These are phyloP conservation scores for Solanum clarkiae DNA, from an alignment of 257 asterid species.

Conservation along the genomic window DNA sequence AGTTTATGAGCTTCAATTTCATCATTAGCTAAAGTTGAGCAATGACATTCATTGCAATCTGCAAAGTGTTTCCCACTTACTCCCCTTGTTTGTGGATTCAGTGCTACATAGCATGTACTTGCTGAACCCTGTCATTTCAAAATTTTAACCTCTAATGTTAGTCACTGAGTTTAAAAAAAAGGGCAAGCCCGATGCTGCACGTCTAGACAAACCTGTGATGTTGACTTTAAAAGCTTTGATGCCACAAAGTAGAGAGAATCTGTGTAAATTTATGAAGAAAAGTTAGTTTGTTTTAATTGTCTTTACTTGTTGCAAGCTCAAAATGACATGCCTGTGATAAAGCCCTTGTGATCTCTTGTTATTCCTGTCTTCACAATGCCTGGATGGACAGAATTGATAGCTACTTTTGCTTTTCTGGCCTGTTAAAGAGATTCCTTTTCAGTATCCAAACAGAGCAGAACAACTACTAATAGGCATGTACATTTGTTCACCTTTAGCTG, in stretches of 20 bases:
- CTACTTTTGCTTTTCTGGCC: slow-evolving; percentile 75
- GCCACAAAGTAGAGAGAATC: slow-evolving; percentile 87
- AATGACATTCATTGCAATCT: slow-evolving; percentile 69
- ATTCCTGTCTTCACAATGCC: slow-evolving; percentile 92
- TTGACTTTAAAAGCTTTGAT: slow-evolving; percentile 77
- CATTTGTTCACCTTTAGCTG: slow-evolving; percentile 56
- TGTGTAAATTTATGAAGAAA: slow-evolving; percentile 5
- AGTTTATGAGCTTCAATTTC: slow-evolving; percentile 36
- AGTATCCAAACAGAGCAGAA: neutral
- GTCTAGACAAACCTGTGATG: slow-evolving; percentile 67
- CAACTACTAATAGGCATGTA: neutral
- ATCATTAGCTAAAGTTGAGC: slow-evolving; percentile 54
- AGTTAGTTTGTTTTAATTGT: neutral
- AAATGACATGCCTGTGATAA: slow-evolving; percentile 64
- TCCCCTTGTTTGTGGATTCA: slow-evolving; percentile 39
- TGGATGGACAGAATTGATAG: slow-evolving; percentile 85
- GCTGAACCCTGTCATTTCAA: slow-evolving; percentile 59
- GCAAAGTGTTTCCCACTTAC: slow-evolving; percentile 66
- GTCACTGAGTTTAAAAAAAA: neutral
- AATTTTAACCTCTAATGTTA: neutral
- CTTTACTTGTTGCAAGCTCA: neutral
- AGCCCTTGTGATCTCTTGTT: slow-evolving; percentile 81
- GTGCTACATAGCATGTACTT: slow-evolving; percentile 69
- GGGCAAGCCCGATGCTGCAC: neutral
- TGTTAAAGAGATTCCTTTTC: slow-evolving; percentile 1